Percentiles rank a stretch among this genome's conserved stretches.
Conservation (phyloP, 2,329 filamentous ascomycete genomes). For the Huntiella decipiens region DNA sequence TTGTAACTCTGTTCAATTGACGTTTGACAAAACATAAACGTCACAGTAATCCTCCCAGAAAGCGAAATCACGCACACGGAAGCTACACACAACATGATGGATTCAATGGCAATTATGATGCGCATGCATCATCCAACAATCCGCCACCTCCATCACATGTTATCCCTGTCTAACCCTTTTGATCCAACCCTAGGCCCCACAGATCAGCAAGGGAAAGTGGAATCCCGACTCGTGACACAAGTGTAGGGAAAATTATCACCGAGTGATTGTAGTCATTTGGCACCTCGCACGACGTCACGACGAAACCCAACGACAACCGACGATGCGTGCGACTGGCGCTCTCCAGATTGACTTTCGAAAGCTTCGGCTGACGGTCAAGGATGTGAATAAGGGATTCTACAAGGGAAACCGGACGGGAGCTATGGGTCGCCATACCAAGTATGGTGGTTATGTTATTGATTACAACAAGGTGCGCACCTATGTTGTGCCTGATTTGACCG, state of each 20-base stretch:
- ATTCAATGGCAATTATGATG: too few relatives aligned
- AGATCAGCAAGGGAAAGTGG: too few relatives aligned
- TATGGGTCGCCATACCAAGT: conserved; percentile 69
- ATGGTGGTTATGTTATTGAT: conserved; percentile 69
- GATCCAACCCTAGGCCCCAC: too few relatives aligned
- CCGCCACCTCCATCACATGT: too few relatives aligned
- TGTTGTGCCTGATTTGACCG: conserved; percentile 52
- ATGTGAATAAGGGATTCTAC: conserved; percentile 87
- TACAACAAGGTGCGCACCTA: conserved; percentile 82
- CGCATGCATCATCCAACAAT: too few relatives aligned
- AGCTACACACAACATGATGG: too few relatives aligned
- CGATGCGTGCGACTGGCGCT: conserved; percentile 48
- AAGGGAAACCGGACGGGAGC: conserved; percentile 83
- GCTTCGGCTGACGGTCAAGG: conserved; percentile 73
- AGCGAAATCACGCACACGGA: neutral
- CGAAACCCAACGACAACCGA: conserved; percentile 12
- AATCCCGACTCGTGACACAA: too few relatives aligned
- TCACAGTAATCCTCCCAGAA: neutral
- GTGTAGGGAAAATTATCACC: too few relatives aligned
- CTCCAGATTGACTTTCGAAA: conserved; percentile 55
- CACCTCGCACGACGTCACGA: neutral
- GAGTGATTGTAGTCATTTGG: too few relatives aligned
- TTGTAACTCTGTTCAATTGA: too few relatives aligned
- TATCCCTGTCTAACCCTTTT: too few relatives aligned
- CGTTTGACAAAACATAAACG: too few relatives aligned